phyloP scores from a whole-genome alignment of 768 basidiomycete species.

The Pisolithus tinctorius region DNA sequence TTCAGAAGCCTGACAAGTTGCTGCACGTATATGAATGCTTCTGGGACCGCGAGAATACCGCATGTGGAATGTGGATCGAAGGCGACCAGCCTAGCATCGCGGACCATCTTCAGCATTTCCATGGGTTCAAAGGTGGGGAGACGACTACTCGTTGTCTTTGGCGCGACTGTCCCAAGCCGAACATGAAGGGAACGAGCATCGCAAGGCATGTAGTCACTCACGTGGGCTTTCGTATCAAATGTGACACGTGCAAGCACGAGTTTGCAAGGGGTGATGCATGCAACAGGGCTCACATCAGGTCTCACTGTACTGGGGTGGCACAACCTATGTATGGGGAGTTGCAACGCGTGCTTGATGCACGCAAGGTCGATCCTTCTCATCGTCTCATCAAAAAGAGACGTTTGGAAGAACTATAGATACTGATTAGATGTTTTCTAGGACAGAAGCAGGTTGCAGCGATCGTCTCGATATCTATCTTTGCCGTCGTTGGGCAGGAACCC shows the following conservation, averaged over 20 bases:
- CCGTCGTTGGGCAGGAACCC: neutral
- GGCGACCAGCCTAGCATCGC: conserved; percentile 28
- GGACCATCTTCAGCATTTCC: conserved; percentile 26
- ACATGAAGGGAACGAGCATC: conserved; percentile 29
- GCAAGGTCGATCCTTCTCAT: conserved; percentile 16
- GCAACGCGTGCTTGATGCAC: conserved; percentile 21
- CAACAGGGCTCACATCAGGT: conserved; percentile 28
- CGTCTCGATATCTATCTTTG: neutral
- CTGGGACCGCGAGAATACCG: conserved; percentile 18
- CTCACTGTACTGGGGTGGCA: conserved; percentile 23
- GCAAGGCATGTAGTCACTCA: conserved; percentile 28
- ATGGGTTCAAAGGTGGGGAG: conserved; percentile 25
- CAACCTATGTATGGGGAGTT: conserved; percentile 26
- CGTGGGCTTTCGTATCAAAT: conserved; percentile 25
- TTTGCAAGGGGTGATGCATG: conserved; percentile 29
- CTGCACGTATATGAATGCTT: conserved; percentile 26
- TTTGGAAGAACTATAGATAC: conserved; percentile 14
- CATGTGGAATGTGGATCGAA: conserved; percentile 29
- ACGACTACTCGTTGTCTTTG: conserved; percentile 25
- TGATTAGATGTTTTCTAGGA: neutral
- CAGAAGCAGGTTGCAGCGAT: neutral
- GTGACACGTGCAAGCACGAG: conserved; percentile 23
- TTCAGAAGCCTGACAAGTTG: conserved; percentile 16
- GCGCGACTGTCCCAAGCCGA: conserved; percentile 20
- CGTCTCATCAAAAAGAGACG: conserved; percentile 26